Evolutionary conservation across 2,329 filamentous ascomycete species (phyloP).

Genomic region (Falciphora oryzae): DNA sequence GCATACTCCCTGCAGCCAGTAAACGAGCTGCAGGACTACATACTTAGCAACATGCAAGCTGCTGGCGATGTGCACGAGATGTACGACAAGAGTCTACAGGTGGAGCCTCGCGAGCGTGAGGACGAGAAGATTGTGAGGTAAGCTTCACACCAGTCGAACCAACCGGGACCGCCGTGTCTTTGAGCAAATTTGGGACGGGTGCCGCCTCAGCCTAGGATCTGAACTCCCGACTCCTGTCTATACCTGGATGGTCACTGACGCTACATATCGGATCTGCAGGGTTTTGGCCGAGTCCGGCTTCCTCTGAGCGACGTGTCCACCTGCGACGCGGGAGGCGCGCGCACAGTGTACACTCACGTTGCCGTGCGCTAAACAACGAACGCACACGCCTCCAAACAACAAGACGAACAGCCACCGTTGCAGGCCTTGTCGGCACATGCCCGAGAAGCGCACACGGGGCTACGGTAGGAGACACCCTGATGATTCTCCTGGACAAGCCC

Average conservation of each 20-base stretch:
- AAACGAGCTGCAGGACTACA: slow-evolving; percentile 91
- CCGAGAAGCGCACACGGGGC: background rate
- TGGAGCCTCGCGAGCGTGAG: slow-evolving; percentile 93
- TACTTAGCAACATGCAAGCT: slow-evolving; percentile 90
- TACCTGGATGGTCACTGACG: slow-evolving; percentile 6
- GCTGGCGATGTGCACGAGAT: slow-evolving; percentile 97
- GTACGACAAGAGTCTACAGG: slow-evolving; percentile 93
- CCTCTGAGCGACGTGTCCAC: slow-evolving; percentile 19
- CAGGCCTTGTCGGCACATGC: background rate
- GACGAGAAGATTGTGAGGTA: slow-evolving; percentile 99
- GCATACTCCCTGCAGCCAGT: slow-evolving; percentile 91
- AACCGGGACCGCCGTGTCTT: background rate
- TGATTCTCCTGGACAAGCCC: background rate
- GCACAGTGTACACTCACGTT: background rate
- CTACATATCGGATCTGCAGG: slow-evolving; percentile 15
- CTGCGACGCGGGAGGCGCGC: background rate
- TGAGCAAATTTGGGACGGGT: background rate
- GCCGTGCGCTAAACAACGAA: slow-evolving; percentile 3
- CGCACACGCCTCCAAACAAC: background rate
- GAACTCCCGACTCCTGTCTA: background rate
- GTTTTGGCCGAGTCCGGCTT: slow-evolving; percentile 29
- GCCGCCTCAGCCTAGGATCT: background rate
- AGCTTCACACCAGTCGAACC: background rate
- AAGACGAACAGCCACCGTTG: background rate
- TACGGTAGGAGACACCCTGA: background rate